Evolutionary conservation across 176 grass and related monocot species (phyloP).

Genomic region (Avena insularis): DNA sequence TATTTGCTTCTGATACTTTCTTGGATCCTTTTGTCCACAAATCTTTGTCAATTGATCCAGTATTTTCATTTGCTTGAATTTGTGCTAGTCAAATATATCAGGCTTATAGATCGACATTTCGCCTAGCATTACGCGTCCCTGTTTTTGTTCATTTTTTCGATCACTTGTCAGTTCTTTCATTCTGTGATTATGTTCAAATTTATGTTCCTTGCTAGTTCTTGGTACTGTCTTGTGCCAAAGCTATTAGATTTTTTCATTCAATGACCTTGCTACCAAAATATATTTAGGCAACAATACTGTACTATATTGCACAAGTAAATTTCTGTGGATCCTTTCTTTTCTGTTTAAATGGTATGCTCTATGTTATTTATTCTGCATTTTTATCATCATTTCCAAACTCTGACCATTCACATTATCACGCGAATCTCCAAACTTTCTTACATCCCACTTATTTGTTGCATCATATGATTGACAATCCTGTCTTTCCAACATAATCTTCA

Average conservation of each 20-base stretch:
- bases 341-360: background rate
- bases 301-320: background rate
- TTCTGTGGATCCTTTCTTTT: background rate
- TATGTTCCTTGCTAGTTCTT: background rate
- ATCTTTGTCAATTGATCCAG: conserved; percentile 4
- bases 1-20: background rate
- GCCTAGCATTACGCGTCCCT: background rate
- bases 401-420: background rate
- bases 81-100: conserved; percentile 16
- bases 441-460: background rate
- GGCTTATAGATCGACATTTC: background rate
- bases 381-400: conserved; percentile 8
- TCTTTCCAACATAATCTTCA: background rate
- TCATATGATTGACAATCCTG: background rate
- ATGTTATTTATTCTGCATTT: background rate
- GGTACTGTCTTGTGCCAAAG: conserved; percentile 3
- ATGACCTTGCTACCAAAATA: background rate
- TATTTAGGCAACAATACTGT: background rate
- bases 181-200: background rate
- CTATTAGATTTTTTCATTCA: background rate
- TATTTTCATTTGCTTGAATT: conserved; percentile 4
- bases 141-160: background rate
- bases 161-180: conserved; percentile 2
- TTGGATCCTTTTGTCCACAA: conserved; percentile 24
- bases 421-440: background rate